Conservation (phyloP, 768 basidiomycete genomes). For the Lenzites betulinus region DNA sequence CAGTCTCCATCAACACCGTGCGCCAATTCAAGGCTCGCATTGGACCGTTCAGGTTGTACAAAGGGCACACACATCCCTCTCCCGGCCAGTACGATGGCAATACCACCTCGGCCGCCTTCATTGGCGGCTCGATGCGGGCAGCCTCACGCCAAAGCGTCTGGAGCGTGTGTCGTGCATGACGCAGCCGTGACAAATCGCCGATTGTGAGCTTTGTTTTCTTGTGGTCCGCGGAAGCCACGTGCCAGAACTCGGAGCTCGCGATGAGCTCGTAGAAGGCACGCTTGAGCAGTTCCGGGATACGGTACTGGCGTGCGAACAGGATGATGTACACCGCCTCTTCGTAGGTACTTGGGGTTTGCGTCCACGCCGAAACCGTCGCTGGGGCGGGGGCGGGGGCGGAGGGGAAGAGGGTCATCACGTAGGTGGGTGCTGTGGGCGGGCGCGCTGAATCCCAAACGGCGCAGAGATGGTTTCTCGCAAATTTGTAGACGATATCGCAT, state of each 20-base stretch:
- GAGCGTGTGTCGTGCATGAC: no score
- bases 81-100: no score
- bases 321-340: neutral
- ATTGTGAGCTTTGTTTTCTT: neutral
- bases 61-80: no score
- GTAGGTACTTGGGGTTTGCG: neutral
- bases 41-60: no score
- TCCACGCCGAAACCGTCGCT: no score
- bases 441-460: neutral
- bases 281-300: neutral
- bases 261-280: constrained; percentile 1
- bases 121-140: no score
- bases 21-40: no score
- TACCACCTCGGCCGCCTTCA: no score
- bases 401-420: neutral
- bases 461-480: neutral
- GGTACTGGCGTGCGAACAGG: neutral
- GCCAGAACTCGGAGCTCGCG: neutral
- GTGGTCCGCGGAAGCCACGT: neutral
- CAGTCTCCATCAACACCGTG: no score
- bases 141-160: no score
- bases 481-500: neutral
- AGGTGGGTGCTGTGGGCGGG: neutral
- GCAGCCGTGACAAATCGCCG: neutral
- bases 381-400: no score